These are phyloP conservation scores for Rhynchospora tenuis DNA, from an alignment of 176 grass and related monocot species.

Conservation along the genomic window DNA sequence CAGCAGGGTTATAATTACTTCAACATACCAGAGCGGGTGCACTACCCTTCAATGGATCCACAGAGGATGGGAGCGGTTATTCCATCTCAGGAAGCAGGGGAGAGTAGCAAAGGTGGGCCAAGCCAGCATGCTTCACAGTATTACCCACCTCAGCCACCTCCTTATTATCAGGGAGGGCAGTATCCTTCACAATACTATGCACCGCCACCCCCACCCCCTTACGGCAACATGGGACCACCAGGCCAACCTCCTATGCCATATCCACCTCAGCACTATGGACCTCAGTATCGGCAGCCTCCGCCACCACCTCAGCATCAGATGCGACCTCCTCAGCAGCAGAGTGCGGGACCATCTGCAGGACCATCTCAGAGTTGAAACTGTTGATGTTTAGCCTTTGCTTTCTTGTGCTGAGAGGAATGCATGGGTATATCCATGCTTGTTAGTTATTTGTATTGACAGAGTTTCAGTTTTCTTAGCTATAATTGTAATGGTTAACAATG, in stretches of 20 bases:
- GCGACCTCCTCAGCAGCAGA: constrained; percentile 20
- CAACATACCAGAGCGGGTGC: constrained; percentile 72
- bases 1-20: constrained; percentile 65
- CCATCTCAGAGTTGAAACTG: constrained; percentile 8
- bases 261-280: constrained; percentile 49
- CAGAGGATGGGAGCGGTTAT: constrained; percentile 90
- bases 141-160: constrained; percentile 2
- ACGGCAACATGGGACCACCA: constrained; percentile 59
- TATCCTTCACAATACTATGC: constrained; percentile 45
- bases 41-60: constrained; percentile 95
- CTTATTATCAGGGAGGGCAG: constrained; percentile 42
- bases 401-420: neutral
- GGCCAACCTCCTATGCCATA: constrained; percentile 56
- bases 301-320: constrained; percentile 33
- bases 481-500: neutral
- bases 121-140: constrained; percentile 6
- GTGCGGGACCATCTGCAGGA: neutral
- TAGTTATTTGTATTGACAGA: constrained; percentile 15
- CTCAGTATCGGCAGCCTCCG: constrained; percentile 45
- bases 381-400: neutral
- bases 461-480: neutral
- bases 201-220: constrained; percentile 43
- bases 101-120: constrained; percentile 14
- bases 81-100: constrained; percentile 32
- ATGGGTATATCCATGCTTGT: neutral